phyloP scores from a whole-genome alignment of 768 basidiomycete species.

The Fomitopsis pulvina region DNA sequence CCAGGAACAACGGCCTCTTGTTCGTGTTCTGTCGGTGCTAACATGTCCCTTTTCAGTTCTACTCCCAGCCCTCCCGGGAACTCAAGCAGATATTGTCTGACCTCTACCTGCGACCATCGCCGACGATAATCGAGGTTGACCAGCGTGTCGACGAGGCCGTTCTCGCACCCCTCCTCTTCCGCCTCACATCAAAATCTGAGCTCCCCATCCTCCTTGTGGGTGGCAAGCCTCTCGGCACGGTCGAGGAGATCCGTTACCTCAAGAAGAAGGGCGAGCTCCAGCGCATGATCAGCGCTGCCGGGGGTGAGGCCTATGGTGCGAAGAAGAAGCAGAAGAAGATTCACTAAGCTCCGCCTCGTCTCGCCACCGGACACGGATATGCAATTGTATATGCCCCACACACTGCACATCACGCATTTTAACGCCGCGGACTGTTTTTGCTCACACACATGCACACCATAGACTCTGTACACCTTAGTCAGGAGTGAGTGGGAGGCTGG shows the following conservation, averaged over 20 bases:
- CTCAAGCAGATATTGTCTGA: constrained; percentile 50
- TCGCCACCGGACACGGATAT: not conserved
- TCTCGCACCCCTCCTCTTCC: constrained; percentile 51
- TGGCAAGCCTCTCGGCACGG: constrained; percentile 41
- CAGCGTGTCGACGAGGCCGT: constrained; percentile 64
- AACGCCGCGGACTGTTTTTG: not conserved
- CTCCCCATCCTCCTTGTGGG: constrained; percentile 67
- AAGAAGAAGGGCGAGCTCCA: constrained; percentile 45
- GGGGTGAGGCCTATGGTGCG: constrained; percentile 46
- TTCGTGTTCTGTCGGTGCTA: too few species aligned
- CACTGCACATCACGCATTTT: not conserved
- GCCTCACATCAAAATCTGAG: constrained; percentile 47
- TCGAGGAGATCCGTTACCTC: constrained; percentile 47
- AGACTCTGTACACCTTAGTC: too few species aligned
- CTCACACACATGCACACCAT: not conserved
- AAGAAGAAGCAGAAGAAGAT: constrained; percentile 42
- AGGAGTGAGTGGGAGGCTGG: too few species aligned
- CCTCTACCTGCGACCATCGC: constrained; percentile 53
- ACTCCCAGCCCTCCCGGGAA: constrained; percentile 61
- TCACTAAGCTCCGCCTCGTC: not conserved
- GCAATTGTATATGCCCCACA: not conserved
- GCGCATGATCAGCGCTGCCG: constrained; percentile 44
- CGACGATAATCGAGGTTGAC: constrained; percentile 68
- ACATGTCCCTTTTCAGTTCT: constrained; percentile 33
- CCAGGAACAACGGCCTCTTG: too few species aligned